Base-by-base conservation (phyloP, 495 filamentous ascomycete species). In the Penicillium cosmopolitanum region DNA sequence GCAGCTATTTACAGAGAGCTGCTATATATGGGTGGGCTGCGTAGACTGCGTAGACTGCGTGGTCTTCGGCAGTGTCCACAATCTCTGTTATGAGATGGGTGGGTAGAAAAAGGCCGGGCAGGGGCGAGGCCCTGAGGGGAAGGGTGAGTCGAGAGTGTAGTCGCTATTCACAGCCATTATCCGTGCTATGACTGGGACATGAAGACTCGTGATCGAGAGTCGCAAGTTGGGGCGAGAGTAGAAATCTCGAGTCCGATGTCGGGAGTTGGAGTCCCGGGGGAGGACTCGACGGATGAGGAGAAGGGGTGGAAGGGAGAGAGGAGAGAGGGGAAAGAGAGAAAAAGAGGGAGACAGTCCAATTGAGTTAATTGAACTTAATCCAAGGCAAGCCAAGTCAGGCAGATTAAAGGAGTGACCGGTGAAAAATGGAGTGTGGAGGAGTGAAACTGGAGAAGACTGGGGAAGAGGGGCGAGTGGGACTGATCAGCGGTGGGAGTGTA, bases 391-490 rank as follows among this genome's bases (percentile, higher is more conserved):
- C 19, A 21, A 2, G 19, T n/a, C 19, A 21, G 19, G 19, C 10
- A 12, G 13, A 9, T 38, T 5, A 38, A 38, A 38, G 10, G 15
- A 13, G 36, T 13, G 11, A 1, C 36, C 36, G 36, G 36, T 40
- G 36, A 40, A 12, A 38, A n/a, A 40, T 40, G 42, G 16, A 44
- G 13, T 44, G 42, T 44, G 42, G 42, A 44, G n/a, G 42, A 44
- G n/a, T 40, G 36, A 12, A 44, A 44, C 15, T 44, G 42, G 42
- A 44, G 42, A 19, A 40, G 36, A 44, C 42, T 44, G 42, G 42
- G 42, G 42, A 44, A 44, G 42, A 44, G 42, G 42, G 42, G 42
- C 42, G 42, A 38, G 42, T 44, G 42, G 42, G 36, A 12, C 36
- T 38, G 36, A 44, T 44, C 42, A 44, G 42, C 42, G n/a, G n/a